Evolutionary conservation across 2,329 filamentous ascomycete species (phyloP).

Genomic region (Akanthomyces muscarius): DNA sequence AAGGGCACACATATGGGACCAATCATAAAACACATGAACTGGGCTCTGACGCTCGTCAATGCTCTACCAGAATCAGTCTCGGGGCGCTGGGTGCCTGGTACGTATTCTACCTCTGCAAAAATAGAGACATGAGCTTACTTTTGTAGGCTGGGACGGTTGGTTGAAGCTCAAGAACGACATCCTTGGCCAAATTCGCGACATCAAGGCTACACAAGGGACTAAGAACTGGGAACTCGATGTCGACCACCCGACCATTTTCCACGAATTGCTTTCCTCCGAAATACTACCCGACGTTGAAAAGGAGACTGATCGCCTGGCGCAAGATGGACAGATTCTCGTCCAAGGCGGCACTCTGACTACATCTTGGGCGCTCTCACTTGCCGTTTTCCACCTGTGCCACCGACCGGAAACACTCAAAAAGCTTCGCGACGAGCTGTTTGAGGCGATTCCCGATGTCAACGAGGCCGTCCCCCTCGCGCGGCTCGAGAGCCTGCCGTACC

Average conservation of each 20-base stretch:
- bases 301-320: constrained; percentile 30
- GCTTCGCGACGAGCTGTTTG: constrained; percentile 35
- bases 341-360: constrained; percentile 40
- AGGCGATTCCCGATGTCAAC: constrained; percentile 30
- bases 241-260: constrained; percentile 35
- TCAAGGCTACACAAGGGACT: constrained; percentile 32
- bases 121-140: constrained; percentile 22
- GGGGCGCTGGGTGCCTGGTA: constrained; percentile 31
- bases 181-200: constrained; percentile 32
- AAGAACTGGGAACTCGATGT: constrained; percentile 32
- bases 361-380: constrained; percentile 32
- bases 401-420: constrained; percentile 28
- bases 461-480: constrained; percentile 26
- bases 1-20: constrained; percentile 36
- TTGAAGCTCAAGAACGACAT: constrained; percentile 38
- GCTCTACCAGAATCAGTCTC: constrained; percentile 34
- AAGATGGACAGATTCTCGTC: constrained; percentile 37
- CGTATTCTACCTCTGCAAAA: constrained; percentile 14
- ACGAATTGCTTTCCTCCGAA: constrained; percentile 31
- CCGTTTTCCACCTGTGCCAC: constrained; percentile 34
- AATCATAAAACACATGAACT: constrained; percentile 34
- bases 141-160: constrained; percentile 34
- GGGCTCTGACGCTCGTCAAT: constrained; percentile 34
- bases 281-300: constrained; percentile 33
- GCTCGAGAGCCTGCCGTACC: constrained; percentile 39